Base-by-base conservation (phyloP, 441 rosid genomes). In the Aleurites moluccanus region DNA sequence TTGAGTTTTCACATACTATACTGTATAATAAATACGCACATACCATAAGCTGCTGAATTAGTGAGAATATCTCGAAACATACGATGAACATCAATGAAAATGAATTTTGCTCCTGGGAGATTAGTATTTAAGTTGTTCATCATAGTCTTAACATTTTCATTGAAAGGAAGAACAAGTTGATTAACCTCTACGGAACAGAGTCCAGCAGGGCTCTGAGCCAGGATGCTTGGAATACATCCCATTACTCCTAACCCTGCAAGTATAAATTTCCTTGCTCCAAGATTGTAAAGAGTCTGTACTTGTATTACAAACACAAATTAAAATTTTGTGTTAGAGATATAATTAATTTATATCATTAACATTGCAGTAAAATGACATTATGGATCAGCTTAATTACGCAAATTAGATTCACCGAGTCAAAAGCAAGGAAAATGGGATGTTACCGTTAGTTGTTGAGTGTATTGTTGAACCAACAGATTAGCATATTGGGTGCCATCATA, bases 171-270 rank as follows among this genome's bases (percentile, higher is more conserved):
- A 42, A 89, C 83, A 4, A 89, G 92, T 62, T 78, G 86, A 84
- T 95, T 92, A 25, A 93, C 97, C 72, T 85, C 92, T 3, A 88
- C 91, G 0, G 97, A 93, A 80, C 99, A 95, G n/a, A 69, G 52
- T 55, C 96, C 97, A 0, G 70, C 78, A 4, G 87, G 75, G 80
- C 78, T 92, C 70, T 88, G 98, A 2, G 99, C 94, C 63, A 93
- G 21, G 66, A 92, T 90, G 84, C 99, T 95, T 0, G 98, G 99
- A 42, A 93, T 95, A 69, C 99, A 95, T 27, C 99, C 99, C 98
- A 95, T 93, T 62, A 83, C 73, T 67, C 98, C 98, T 30, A 95
- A 57, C 45, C 98, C 99, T 3, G 92, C 88, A 27, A 95, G 57
- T 6, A 93, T 87, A 76, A 93, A 90, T 80, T 91, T 95, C 47